Percentiles rank a stretch among this genome's conserved stretches.
Conservation (phyloP, 768 basidiomycete species). For the Leccinum sublutescens region DNA sequence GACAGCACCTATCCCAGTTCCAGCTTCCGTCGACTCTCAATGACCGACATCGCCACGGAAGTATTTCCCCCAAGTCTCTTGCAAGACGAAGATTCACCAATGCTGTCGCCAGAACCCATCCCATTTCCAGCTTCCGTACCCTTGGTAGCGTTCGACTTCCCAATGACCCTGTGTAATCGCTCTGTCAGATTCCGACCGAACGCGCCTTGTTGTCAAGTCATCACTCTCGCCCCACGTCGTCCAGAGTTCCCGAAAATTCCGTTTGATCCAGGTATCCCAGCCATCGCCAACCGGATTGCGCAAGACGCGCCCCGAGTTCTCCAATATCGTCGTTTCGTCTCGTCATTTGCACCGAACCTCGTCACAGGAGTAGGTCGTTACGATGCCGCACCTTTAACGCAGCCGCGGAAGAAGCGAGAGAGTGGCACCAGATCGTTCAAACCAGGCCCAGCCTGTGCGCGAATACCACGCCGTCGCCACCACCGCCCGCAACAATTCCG, state of each 20-base stretch:
- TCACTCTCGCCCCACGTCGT: neutral
- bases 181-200: neutral
- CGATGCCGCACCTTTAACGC: no score
- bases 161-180: neutral
- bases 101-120: no score
- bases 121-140: neutral
- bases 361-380: neutral
- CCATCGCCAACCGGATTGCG: neutral
- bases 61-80: neutral
- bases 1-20: neutral
- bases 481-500: constrained; percentile 8
- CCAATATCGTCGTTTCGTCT: constrained; percentile 1
- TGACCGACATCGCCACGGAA: neutral
- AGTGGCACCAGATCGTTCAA: neutral
- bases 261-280: neutral
- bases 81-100: neutral
- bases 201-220: neutral
- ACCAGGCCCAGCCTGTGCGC: neutral
- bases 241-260: constrained; percentile 4
- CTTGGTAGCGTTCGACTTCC: neutral
- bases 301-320: neutral
- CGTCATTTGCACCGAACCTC: neutral
- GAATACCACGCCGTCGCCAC: neutral
- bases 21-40: neutral
- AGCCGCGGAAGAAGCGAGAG: neutral